Evolutionary conservation across 768 basidiomycete species (phyloP), one percentile per base, ranked within the genome.

Genomic region (Leccinum aurantiacum): DNA sequence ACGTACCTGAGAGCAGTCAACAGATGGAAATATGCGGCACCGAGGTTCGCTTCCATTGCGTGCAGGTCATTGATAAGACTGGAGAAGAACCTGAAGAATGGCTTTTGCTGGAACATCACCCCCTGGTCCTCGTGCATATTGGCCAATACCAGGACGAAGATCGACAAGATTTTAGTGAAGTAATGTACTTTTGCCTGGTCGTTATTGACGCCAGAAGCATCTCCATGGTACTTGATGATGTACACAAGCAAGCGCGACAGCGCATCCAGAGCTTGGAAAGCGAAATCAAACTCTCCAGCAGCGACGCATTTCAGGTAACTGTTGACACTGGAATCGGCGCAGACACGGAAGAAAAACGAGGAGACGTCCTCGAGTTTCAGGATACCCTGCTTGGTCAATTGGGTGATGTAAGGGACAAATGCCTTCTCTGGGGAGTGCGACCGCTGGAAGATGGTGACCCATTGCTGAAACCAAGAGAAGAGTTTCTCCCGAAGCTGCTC

Each of bases 161-260:
- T 98, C 13, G 96, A 96, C 59, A 99, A 77, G 60, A 98, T 98
- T 78, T 98, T 98, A 55, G 93, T 94, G 67, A 97, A 79, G 76
- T 98, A 98, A 73, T 96, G 92, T 13, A 95, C 92, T 74, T 97
- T 97, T 17, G 95, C 93, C 67, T 93, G 90, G 66, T 96, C 95
- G 67, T 93, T 93, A 75, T 95, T 92, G 60, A 92, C 82, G 10
- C 92, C 94, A 13, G 90, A 87, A 27, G 95, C 92, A 76, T 99
- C 97, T 11, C 95, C 97, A 66, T 98, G 96, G 73, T 98, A 98
- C 79, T 98, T 98, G 84, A 98, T 95, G 77, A 99, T 95, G 75
- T 97, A 94, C 37, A 93, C 91, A 64, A 99, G 93, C 61, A 99
- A 80, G 63, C 94, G 86, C 38, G 96, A 93, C 80, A 98, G 87